Evolutionary conservation across 495 filamentous ascomycete species (phyloP).

Genomic region (Talaromyces stipitatus): DNA sequence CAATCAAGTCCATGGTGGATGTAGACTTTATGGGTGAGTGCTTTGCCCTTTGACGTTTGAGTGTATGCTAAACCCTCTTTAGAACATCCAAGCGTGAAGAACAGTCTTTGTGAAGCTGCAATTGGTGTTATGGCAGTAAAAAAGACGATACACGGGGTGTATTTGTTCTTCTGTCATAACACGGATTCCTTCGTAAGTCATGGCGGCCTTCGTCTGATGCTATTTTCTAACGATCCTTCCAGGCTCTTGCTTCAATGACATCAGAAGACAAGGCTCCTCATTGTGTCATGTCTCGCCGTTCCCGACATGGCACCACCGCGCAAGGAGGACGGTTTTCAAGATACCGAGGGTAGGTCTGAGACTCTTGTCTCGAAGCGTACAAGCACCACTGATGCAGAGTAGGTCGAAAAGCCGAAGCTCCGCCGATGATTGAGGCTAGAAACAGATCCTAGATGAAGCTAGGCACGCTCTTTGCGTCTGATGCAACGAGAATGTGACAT

Average conservation of each 20-base stretch:
- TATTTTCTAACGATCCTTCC: constrained; percentile 5
- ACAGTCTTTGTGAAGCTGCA: constrained; percentile 64
- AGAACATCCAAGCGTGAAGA: constrained; percentile 66
- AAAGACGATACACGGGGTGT: constrained; percentile 60
- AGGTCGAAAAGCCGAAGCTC: background rate
- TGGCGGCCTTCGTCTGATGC: background rate
- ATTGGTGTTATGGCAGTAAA: constrained; percentile 83
- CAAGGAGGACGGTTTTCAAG: constrained; percentile 31
- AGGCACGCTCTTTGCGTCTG: background rate
- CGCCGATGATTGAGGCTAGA: background rate
- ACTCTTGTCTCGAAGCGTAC: background rate
- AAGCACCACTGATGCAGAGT: background rate
- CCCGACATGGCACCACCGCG: constrained; percentile 27
- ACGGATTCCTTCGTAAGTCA: constrained; percentile 73
- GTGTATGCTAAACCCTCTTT: constrained; percentile 12
- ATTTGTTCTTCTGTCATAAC: constrained; percentile 84
- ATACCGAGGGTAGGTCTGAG: constrained; percentile 11
- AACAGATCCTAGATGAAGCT: background rate
- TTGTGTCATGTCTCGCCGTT: constrained; percentile 75
- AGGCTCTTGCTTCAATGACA: constrained; percentile 81
- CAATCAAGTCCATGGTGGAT: constrained; percentile 62
- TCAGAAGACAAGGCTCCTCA: constrained; percentile 60
- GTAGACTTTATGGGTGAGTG: constrained; percentile 68
- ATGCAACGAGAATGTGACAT: too few species aligned
- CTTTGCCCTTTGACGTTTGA: background rate